Evolutionary conservation across 2,329 filamentous ascomycete genomes (phyloP).

Genomic region (Aureobasidium zeae): DNA sequence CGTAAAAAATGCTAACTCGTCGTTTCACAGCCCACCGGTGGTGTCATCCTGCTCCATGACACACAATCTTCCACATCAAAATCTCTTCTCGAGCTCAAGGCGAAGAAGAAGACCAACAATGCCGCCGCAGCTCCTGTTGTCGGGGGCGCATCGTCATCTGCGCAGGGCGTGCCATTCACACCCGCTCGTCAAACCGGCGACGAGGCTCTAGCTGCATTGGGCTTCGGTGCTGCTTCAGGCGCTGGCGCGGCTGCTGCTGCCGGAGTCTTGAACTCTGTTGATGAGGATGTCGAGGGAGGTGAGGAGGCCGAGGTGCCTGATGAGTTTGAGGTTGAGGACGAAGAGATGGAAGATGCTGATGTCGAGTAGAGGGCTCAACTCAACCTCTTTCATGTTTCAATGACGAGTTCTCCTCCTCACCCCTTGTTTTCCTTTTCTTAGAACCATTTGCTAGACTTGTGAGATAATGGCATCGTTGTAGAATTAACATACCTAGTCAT

Average conservation of each 20-base stretch:
- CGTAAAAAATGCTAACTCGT: conserved; percentile 29
- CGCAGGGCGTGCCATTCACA: conserved; percentile 24
- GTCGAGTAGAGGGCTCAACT: conserved; percentile 2
- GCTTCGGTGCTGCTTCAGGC: conserved; percentile 16
- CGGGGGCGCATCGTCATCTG: conserved; percentile 29
- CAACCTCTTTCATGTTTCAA: no score
- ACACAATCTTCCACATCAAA: conserved; percentile 70
- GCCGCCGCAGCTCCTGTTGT: conserved; percentile 34
- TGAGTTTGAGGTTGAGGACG: conserved; percentile 70
- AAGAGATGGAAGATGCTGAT: conserved; percentile 32
- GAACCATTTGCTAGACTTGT: no score
- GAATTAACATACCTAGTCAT: no score
- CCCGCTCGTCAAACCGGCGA: conserved; percentile 20
- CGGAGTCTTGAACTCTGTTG: conserved; percentile 73
- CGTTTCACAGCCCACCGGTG: conserved; percentile 61
- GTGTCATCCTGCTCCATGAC: conserved; percentile 84
- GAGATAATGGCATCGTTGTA: no score
- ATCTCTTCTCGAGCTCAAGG: conserved; percentile 77
- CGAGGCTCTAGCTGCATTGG: conserved; percentile 43
- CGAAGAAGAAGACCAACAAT: conserved; percentile 60
- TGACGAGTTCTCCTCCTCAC: background rate
- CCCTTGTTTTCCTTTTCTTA: background rate
- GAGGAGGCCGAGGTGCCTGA: conserved; percentile 61
- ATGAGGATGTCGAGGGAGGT: conserved; percentile 69
- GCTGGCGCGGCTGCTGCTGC: conserved; percentile 42